phyloP scores from a whole-genome alignment of 352 stramenopile genomes.

The Lagenidium sp. region DNA sequence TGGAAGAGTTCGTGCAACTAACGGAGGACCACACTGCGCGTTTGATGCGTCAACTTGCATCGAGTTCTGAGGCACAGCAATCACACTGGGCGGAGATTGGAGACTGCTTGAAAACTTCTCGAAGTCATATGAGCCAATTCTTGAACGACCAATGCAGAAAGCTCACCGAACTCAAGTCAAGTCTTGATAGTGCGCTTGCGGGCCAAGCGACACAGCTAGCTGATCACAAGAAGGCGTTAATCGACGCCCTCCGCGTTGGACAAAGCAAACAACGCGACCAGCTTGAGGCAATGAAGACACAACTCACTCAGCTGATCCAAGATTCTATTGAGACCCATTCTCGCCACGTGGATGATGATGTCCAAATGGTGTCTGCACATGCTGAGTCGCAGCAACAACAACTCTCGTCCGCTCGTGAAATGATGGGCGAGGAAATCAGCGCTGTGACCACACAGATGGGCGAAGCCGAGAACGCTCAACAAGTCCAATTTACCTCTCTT shows the following conservation, averaged over 20 bases:
- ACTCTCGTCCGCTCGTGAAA: constrained; percentile 6
- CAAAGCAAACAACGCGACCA: constrained; percentile 11
- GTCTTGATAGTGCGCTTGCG: constrained; percentile 9
- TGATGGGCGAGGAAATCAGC: constrained; percentile 13
- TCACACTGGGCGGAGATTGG: constrained; percentile 9
- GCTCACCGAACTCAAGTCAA: constrained; percentile 10
- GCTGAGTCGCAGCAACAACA: constrained; percentile 12
- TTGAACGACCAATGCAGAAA: constrained; percentile 17
- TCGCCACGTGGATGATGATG: constrained; percentile 10
- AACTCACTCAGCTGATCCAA: constrained; percentile 14
- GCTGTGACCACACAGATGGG: constrained; percentile 10
- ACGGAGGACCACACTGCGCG: constrained; percentile 11
- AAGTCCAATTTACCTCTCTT: constrained; percentile 12
- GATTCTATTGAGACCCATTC: constrained; percentile 13
- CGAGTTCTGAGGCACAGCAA: constrained; percentile 8
- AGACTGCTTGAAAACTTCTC: no score
- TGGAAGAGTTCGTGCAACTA: constrained; percentile 8
- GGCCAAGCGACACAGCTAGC: constrained; percentile 11
- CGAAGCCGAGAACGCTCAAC: constrained; percentile 11
- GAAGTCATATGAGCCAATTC: constrained; percentile 18
- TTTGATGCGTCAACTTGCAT: constrained; percentile 7
- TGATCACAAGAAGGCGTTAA: constrained; percentile 13
- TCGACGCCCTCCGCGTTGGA: constrained; percentile 13
- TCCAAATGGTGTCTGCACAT: constrained; percentile 10
- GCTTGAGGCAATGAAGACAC: constrained; percentile 15